These are phyloP conservation scores for Pyrenophora tritici-repentis DNA, from an alignment of 2,329 filamentous ascomycete genomes.

Conservation along the genomic window DNA sequence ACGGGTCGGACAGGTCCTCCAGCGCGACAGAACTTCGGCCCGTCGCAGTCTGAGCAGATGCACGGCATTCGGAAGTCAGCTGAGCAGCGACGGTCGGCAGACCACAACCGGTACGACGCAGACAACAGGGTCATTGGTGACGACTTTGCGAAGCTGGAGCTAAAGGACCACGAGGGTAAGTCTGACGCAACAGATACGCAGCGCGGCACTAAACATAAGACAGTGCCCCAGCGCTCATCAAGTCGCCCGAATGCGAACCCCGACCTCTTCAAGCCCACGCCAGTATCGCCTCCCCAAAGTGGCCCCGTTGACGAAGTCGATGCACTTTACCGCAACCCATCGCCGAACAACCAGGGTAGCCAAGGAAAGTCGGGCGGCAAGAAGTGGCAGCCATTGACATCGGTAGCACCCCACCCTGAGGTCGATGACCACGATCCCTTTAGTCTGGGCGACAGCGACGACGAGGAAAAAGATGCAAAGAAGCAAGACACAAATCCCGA, in stretches of 20 bases:
- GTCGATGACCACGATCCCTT: constrained; percentile 89
- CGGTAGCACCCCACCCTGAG: constrained; percentile 82
- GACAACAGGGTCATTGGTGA: constrained; percentile 89
- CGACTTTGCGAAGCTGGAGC: constrained; percentile 74
- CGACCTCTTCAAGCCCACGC: constrained; percentile 75
- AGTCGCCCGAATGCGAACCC: constrained; percentile 74
- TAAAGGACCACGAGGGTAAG: constrained; percentile 65
- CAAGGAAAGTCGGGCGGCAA: constrained; percentile 66
- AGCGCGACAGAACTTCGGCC: constrained; percentile 46
- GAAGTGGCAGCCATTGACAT: constrained; percentile 96
- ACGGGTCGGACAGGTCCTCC: constrained; percentile 20
- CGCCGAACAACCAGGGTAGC: constrained; percentile 38
- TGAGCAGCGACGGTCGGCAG: constrained; percentile 69
- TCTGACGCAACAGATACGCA: neutral
- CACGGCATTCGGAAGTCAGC: constrained; percentile 49
- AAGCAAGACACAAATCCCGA: constrained; percentile 64
- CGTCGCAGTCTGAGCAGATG: constrained; percentile 48
- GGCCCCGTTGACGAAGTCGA: constrained; percentile 80
- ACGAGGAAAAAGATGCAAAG: constrained; percentile 73
- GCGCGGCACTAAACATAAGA: neutral
- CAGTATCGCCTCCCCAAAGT: constrained; percentile 57
- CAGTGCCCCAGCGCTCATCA: constrained; percentile 59
- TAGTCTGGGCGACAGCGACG: constrained; percentile 92
- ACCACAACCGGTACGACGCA: constrained; percentile 91
- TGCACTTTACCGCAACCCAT: constrained; percentile 65